These are phyloP conservation scores for Sequoia sempervirens DNA, from an alignment of 75 land plant species.

Conservation along the genomic window DNA sequence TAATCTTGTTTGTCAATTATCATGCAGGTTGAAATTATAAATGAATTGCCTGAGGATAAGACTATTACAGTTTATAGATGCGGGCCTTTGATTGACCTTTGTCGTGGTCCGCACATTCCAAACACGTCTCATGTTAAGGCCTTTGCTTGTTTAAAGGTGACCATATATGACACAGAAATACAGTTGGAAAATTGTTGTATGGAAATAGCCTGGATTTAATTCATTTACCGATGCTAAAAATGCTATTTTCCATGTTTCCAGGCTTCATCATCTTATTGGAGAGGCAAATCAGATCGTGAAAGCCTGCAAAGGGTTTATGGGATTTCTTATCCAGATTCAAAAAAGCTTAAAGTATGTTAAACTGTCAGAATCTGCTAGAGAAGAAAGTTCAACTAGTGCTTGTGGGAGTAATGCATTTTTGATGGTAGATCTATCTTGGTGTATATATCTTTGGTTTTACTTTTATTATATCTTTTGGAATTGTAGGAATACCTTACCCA, in stretches of 20 bases:
- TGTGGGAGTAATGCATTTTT: background rate
- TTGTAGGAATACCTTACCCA: constrained; percentile 64
- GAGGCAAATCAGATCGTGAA: constrained; percentile 87
- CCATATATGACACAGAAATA: background rate
- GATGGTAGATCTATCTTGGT: background rate
- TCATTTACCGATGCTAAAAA: background rate
- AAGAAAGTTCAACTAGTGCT: background rate
- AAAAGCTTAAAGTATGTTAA: constrained; percentile 64
- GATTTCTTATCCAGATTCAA: constrained; percentile 85
- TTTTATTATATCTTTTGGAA: background rate
- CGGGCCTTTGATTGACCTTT: constrained; percentile 94
- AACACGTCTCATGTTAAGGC: constrained; percentile 98
- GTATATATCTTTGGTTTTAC: background rate
- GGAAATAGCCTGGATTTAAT: background rate
- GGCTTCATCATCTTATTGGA: constrained; percentile 99
- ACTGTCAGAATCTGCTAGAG: background rate
- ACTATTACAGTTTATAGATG: constrained; percentile 98
- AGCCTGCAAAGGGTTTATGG: constrained; percentile 98
- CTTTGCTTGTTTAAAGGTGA: constrained; percentile 86
- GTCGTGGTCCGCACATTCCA: constrained; percentile 99
- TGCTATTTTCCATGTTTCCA: constrained; percentile 17
- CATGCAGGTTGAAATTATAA: constrained; percentile 87
- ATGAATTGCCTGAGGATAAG: constrained; percentile 86
- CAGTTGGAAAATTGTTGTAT: background rate
- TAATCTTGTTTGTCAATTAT: background rate